Percentiles rank a stretch among this genome's conserved stretches.
These are phyloP conservation scores for Nyctanthes arbortristis DNA, from an alignment of 257 asterid species.

Conservation along the genomic window DNA sequence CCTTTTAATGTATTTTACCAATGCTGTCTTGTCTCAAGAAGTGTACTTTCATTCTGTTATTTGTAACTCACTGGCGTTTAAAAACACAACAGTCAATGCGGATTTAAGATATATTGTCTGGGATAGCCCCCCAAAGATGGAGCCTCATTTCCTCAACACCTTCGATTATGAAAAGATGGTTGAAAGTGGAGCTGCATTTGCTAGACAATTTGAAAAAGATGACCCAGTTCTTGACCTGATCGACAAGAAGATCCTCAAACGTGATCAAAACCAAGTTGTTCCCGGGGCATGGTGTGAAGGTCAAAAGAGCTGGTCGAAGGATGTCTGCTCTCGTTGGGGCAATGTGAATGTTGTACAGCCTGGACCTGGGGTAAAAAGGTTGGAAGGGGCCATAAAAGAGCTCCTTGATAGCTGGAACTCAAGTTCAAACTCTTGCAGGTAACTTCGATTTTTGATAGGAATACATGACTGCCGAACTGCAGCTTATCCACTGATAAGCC, in stretches of 20 bases:
- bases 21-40: slow-evolving; percentile 76
- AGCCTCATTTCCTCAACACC: slow-evolving; percentile 66
- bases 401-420: slow-evolving; percentile 49
- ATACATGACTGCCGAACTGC: not conserved
- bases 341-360: slow-evolving; percentile 70
- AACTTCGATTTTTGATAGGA: slow-evolving; percentile 16
- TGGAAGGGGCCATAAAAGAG: slow-evolving; percentile 49
- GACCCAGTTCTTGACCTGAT: slow-evolving; percentile 73
- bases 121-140: slow-evolving; percentile 99
- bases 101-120: slow-evolving; percentile 88
- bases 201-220: slow-evolving; percentile 70
- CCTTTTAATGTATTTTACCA: slow-evolving; percentile 77
- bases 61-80: slow-evolving; percentile 80
- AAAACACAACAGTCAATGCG: slow-evolving; percentile 73
- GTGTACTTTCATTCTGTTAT: slow-evolving; percentile 88
- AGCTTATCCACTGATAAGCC: not conserved
- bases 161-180: slow-evolving; percentile 66
- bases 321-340: slow-evolving; percentile 90
- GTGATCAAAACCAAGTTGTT: slow-evolving; percentile 60
- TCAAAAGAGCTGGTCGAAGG: slow-evolving; percentile 60
- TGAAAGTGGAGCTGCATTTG: slow-evolving; percentile 89
- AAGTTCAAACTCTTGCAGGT: slow-evolving; percentile 61
- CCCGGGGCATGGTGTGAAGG: slow-evolving; percentile 97
- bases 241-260: slow-evolving; percentile 66
- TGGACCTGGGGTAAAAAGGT: slow-evolving; percentile 55